Evolutionary conservation across 2,329 filamentous ascomycete species (phyloP).

Genomic region (Dendrostoma leiphaemia): DNA sequence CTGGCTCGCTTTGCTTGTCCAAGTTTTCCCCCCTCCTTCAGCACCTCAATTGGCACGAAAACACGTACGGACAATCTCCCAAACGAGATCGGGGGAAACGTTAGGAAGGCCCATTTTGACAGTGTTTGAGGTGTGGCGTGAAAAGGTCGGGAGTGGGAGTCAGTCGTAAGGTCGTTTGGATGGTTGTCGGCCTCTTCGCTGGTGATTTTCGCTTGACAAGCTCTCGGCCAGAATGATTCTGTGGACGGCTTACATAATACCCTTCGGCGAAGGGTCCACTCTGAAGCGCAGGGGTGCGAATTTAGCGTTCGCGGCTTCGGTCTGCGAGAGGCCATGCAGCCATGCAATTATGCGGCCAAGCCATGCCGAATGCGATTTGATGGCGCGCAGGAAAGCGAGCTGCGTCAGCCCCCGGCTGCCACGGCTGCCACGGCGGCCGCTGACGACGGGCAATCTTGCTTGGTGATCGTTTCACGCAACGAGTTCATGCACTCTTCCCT

Average conservation of each 20-base stretch:
- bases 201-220: constrained; percentile 18
- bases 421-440: background rate
- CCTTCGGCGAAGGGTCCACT: background rate
- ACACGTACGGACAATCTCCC: constrained; percentile 90
- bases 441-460: background rate
- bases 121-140: constrained; percentile 20
- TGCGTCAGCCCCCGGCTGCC: constrained; percentile 3
- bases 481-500: background rate
- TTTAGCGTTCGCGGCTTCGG: no score
- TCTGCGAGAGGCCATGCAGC: no score
- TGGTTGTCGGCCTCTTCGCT: constrained; percentile 12
- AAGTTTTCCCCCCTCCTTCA: background rate
- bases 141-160: constrained; percentile 14
- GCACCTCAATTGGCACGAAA: constrained; percentile 6
- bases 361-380: constrained; percentile 1
- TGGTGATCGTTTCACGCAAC: background rate
- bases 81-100: constrained; percentile 88
- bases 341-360: background rate
- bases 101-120: constrained; percentile 65
- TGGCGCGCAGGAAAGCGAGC: constrained; percentile 1
- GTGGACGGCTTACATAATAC: constrained; percentile 19
- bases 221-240: constrained; percentile 11
- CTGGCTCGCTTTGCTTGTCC: background rate
- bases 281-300: no score
- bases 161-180: constrained; percentile 19